Conservation (phyloP, 78 protist genomes). For the Dictyostelium firmibasis region DNA sequence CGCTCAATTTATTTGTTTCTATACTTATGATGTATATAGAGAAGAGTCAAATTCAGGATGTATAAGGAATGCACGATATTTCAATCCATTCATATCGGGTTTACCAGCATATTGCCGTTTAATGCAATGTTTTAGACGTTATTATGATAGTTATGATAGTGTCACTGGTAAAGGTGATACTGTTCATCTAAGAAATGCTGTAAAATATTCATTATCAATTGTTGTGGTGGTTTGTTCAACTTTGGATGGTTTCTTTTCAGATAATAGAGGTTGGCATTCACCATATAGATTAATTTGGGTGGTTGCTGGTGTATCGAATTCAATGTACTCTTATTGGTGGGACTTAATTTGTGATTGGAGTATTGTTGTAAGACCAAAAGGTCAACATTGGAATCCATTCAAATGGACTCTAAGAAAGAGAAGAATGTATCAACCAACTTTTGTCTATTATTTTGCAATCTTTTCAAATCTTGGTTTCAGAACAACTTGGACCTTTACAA, state of each 20-base stretch:
- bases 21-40: constrained; percentile 26
- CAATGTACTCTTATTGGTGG: constrained; percentile 59
- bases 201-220: constrained; percentile 53
- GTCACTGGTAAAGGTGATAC: background rate
- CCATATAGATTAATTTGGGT: constrained; percentile 65
- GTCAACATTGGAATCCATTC: constrained; percentile 4
- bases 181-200: constrained; percentile 77
- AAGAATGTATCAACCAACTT: constrained; percentile 60
- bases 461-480: constrained; percentile 69
- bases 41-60: background rate
- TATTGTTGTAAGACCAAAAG: constrained; percentile 16
- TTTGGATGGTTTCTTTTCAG: constrained; percentile 45
- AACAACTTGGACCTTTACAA: constrained; percentile 71
- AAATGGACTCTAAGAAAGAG: constrained; percentile 55
- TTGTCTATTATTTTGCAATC: constrained; percentile 77
- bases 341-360: constrained; percentile 76
- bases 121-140: constrained; percentile 88
- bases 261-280: constrained; percentile 1
- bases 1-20: constrained; percentile 51
- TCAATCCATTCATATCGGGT: constrained; percentile 50
- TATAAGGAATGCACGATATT: constrained; percentile 12
- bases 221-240: constrained; percentile 41
- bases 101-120: constrained; percentile 84
- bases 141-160: constrained; percentile 51
- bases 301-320: constrained; percentile 4